phyloP scores from a whole-genome alignment of 495 filamentous ascomycete genomes.

The Echria macrotheca region DNA sequence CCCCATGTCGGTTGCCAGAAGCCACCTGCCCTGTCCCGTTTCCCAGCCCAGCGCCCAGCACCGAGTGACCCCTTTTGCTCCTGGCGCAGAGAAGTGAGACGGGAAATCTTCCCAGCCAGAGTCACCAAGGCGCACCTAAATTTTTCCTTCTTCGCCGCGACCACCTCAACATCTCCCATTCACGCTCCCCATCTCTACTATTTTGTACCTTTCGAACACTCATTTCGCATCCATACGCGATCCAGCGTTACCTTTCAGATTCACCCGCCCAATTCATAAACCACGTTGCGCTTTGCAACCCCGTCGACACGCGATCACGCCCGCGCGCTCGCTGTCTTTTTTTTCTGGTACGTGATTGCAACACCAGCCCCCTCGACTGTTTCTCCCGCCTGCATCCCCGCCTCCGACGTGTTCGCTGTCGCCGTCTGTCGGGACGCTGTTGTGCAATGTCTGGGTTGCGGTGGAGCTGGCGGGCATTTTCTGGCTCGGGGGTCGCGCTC shows the following conservation, averaged over 20 bases:
- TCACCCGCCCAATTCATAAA: slow-evolving; percentile 17
- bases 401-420: not conserved
- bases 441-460: not conserved
- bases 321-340: slow-evolving; percentile 13
- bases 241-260: slow-evolving; percentile 26
- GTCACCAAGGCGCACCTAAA: slow-evolving; percentile 29
- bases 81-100: slow-evolving; percentile 15
- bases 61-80: slow-evolving; percentile 32
- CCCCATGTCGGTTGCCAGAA: slow-evolving; percentile 9
- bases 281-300: slow-evolving; percentile 16
- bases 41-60: slow-evolving; percentile 7
- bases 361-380: slow-evolving; percentile 8
- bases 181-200: slow-evolving; percentile 21
- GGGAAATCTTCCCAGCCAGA: slow-evolving; percentile 23
- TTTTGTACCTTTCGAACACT: slow-evolving; percentile 31
- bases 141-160: slow-evolving; percentile 31
- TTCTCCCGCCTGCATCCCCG: not conserved
- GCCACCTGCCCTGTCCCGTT: slow-evolving; percentile 15
- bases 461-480: not conserved
- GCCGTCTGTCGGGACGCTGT: not conserved
- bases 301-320: slow-evolving; percentile 24
- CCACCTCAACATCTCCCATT: slow-evolving; percentile 21
- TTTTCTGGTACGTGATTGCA: slow-evolving; percentile 22
- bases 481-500: not conserved
- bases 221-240: slow-evolving; percentile 32